A percentile compares a stretch with the other conserved stretches of the same genome.
Conservation (phyloP, 345 rosid genomes). For the Odontarrhena argentea region DNA sequence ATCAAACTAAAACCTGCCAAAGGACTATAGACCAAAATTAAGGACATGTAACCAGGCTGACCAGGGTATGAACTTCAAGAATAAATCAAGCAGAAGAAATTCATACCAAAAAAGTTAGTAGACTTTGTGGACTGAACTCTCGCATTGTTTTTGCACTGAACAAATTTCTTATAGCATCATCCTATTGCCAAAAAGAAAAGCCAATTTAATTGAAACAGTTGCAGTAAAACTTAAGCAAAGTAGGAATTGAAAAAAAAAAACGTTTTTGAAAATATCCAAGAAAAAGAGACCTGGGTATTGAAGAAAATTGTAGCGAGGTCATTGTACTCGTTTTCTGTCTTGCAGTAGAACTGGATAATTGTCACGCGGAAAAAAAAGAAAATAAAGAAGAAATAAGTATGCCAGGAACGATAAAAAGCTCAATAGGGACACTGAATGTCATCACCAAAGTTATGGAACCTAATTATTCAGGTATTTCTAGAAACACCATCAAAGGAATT, state of each 20-base stretch:
- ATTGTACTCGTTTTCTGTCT: slow-evolving; percentile 78
- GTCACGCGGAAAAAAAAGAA: background rate
- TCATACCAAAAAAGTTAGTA: slow-evolving; percentile 88
- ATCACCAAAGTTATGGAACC: background rate
- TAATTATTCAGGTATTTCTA: slow-evolving; percentile 1
- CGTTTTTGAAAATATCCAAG: background rate
- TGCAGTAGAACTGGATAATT: slow-evolving; percentile 76
- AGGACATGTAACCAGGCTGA: slow-evolving; percentile 18
- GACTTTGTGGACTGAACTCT: slow-evolving; percentile 91
- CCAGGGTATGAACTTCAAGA: background rate
- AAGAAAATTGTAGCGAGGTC: slow-evolving; percentile 98
- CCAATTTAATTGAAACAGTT: background rate
- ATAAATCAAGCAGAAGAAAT: slow-evolving; percentile 21
- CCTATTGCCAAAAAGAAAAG: slow-evolving; percentile 50
- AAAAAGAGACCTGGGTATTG: slow-evolving; percentile 78
- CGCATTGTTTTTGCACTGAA: slow-evolving; percentile 98
- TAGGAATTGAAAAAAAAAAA: slow-evolving; percentile 9
- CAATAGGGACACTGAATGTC: slow-evolving; percentile 5
- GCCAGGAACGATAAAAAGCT: slow-evolving; percentile 16
- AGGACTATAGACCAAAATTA: slow-evolving; percentile 10
- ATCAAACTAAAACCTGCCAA: slow-evolving; percentile 5
- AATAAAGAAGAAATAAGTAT: slow-evolving; percentile 28
- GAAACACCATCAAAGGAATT: slow-evolving; percentile 15
- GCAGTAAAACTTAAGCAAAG: slow-evolving; percentile 6
- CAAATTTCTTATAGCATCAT: slow-evolving; percentile 98